Evolutionary conservation across 495 filamentous ascomycete species (phyloP), one percentile per base, ranked within the genome.

Genomic region (Trichoderma reesei): DNA sequence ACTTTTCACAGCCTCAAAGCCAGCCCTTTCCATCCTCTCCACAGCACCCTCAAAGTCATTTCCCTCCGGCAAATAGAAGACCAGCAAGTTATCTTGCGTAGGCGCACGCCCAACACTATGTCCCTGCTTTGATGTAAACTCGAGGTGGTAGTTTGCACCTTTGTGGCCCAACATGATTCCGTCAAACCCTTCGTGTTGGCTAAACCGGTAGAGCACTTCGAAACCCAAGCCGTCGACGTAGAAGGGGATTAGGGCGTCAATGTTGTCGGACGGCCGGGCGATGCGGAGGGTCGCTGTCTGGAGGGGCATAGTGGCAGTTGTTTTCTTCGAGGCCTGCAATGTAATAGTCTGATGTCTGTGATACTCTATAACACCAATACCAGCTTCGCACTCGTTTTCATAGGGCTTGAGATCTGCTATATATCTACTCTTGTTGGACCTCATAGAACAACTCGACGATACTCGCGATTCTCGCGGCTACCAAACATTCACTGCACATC

Each of bases 151-250:
- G 8, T 65, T 66, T 10, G 64, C 63, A 1, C 65, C 61, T 13
- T 59, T 63, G 61, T 67, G 65, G 38, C 73, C 72, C 7, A 75
- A 63, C 64, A 74, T 65, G 14, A 76, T 62, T 6, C 74, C 72
- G 39, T 72, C 71, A 44, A 75, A 71, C 1, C 70, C 72, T 11
- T 71, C 68, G 37, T 74, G 71, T 36, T 71, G 67, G 18, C 48
- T 56, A 42, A 74, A 73, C 5, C 61, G 54, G n/a, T 42, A 48
- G 2, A 70, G 64, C 4, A 71, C 51, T 56, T 69, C 68, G 65
- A 76, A 74, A 13, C 70, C 70, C 4, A 76, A 65, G 10, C 70
- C 71, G 41, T 72, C 67, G 62, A 67, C 41, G 65, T 74, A 74
- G 56, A 76, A 76, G 13, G 70, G 68, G 39, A 74, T 63, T 14